Evolutionary conservation across 208 protist genomes (phyloP), one percentile per base, ranked within the genome.

Genomic region (Entamoeba invadens): DNA sequence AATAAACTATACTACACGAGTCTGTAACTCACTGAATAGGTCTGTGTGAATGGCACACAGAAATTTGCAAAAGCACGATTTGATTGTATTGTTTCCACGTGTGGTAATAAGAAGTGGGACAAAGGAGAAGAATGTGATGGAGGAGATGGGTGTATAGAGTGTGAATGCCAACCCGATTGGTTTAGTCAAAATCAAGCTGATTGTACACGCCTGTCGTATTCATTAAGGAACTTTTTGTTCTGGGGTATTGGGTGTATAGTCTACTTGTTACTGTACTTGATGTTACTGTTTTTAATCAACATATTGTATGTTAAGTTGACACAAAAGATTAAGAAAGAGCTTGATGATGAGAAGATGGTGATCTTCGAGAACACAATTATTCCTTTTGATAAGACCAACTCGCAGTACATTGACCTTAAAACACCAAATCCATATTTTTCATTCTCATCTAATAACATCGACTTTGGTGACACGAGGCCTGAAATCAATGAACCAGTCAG

Each of bases 81-180:
- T 16, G 57, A 2, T 87, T 87, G 57, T 87, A 87, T 87, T 18
- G 8, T n/a, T 42, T 16, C 57, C 0, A 87, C 57, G 12, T 87
- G 57, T 87, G 57, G 57, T 12, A 87, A 87, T 87, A 87, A 38
- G 38, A 12, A 87, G 38, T n/a, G 57, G 21, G 57, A 87, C 38
- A 38, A 87, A 87, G 57, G 57, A 87, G 57, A 87, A 87, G 57
- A 87, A 87, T 87, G 57, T 87, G 57, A 87, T n/a, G 57, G 57
- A 87, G 57, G 57, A 87, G 57, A 87, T n/a, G 57, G 57, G 38
- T 87, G 57, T 87, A 87, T 87, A 12, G 57, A 87, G 38, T 87
- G 57, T 87, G 57, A 87, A 87, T 87, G 57, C 38, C 57, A 87
- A 38, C 57, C 57, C 12, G 57, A 35, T 42, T 87, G 57, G 57